phyloP scores from a whole-genome alignment of 208 protist genomes.

The Leishmania gerbilli region DNA sequence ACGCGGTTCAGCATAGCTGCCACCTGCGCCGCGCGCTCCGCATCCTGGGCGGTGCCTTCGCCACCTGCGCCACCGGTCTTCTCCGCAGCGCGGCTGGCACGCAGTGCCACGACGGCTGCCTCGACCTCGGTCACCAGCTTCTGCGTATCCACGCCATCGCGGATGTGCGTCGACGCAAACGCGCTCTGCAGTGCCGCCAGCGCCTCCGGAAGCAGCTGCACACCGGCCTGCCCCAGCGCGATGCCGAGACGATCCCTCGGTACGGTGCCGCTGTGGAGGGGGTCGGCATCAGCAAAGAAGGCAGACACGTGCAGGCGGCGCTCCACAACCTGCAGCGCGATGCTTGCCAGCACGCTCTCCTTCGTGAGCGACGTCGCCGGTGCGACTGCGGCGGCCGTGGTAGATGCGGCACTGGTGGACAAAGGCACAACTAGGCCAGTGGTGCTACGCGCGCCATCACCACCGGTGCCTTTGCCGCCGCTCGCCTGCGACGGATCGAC shows the following conservation, averaged over 20 bases:
- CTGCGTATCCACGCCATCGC: constrained; percentile 43
- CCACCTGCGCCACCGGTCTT: constrained; percentile 4
- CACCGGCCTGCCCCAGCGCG: constrained; percentile 70
- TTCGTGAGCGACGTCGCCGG: constrained; percentile 1
- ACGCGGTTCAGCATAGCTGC: constrained; percentile 43
- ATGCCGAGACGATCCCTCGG: constrained; percentile 56
- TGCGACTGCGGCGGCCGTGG: neutral
- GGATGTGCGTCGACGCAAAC: constrained; percentile 35
- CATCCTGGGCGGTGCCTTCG: constrained; percentile 23
- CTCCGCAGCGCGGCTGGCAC: constrained; percentile 11
- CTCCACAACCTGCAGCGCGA: constrained; percentile 58
- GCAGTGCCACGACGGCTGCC: constrained; percentile 14
- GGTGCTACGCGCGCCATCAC: neutral
- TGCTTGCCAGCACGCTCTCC: constrained; percentile 48
- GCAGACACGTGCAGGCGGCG: constrained; percentile 61
- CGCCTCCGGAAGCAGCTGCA: constrained; percentile 45
- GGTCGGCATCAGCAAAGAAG: constrained; percentile 87
- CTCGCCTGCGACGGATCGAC: constrained; percentile 63
- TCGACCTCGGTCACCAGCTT: constrained; percentile 47
- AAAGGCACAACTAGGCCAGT: neutral
- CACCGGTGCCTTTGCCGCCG: neutral
- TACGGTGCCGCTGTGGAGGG: constrained; percentile 67
- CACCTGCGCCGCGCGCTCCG: constrained; percentile 19
- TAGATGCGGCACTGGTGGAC: neutral
- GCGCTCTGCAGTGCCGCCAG: constrained; percentile 44